Conservation (phyloP, 2,329 filamentous ascomycete genomes). For the Cladophialophora exuberans region DNA sequence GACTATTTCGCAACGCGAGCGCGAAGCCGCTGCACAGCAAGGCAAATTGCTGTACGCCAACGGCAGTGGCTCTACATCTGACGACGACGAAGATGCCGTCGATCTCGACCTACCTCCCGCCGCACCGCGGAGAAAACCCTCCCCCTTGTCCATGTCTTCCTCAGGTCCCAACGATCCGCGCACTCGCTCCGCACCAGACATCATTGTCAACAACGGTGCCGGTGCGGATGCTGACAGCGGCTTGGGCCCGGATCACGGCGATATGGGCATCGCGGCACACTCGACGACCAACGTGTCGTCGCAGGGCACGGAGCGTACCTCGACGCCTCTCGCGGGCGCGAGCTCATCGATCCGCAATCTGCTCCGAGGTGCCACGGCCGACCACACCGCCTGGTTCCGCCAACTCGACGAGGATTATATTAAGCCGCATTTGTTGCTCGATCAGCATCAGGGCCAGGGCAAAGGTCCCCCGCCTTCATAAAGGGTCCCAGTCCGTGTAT, state of each 20-base stretch:
- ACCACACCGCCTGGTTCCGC: constrained; percentile 86
- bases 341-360: constrained; percentile 72
- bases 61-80: constrained; percentile 41
- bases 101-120: constrained; percentile 66
- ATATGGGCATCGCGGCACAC: constrained; percentile 23
- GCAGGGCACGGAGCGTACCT: constrained; percentile 15
- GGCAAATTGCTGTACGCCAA: constrained; percentile 56
- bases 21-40: constrained; percentile 51
- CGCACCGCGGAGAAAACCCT: constrained; percentile 46
- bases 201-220: constrained; percentile 25
- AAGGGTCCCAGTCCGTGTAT: not conserved
- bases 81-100: constrained; percentile 53
- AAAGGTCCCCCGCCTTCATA: constrained; percentile 26
- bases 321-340: constrained; percentile 31
- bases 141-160: constrained; percentile 43
- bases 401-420: constrained; percentile 96
- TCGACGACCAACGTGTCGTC: too few species aligned
- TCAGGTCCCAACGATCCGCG: constrained; percentile 10
- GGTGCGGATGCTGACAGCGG: too few species aligned
- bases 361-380: constrained; percentile 75
- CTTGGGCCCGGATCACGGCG: constrained; percentile 18
- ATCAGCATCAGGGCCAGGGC: constrained; percentile 55
- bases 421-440: constrained; percentile 85
- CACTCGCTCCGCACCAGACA: constrained; percentile 25
- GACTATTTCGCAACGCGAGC: constrained; percentile 47